Percentiles rank a stretch among this genome's conserved stretches.
phyloP scores from a whole-genome alignment of 1,284 basidiomycete genomes.

The Neonothopanus nambi region DNA sequence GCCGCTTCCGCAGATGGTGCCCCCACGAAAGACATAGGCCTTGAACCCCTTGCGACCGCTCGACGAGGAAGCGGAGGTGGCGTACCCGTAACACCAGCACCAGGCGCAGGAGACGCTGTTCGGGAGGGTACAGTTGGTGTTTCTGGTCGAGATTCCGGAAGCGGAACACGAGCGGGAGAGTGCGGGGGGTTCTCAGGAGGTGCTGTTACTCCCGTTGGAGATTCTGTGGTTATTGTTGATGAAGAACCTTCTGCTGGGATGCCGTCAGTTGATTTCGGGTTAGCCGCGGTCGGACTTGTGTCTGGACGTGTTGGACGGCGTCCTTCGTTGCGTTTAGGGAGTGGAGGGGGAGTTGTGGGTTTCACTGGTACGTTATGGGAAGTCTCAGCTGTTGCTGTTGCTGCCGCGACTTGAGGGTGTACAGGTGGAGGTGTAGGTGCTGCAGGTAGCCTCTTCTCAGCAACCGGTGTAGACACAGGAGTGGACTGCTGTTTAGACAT shows the following conservation, averaged over 20 bases:
- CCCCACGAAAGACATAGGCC: slow-evolving; percentile 16
- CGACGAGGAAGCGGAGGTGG: slow-evolving; percentile 60
- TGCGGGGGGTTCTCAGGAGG: neutral
- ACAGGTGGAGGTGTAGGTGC: slow-evolving; percentile 33
- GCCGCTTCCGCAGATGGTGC: slow-evolving; percentile 22
- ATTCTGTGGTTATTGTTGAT: neutral
- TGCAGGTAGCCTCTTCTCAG: slow-evolving; percentile 7
- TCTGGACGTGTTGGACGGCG: slow-evolving; percentile 20
- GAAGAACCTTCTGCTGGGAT: neutral
- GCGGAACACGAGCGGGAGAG: slow-evolving; percentile 33
- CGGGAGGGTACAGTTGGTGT: slow-evolving; percentile 33
- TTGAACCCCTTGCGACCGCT: slow-evolving; percentile 42
- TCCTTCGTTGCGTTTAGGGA: slow-evolving; percentile 36
- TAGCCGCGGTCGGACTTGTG: neutral
- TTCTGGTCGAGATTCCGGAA: slow-evolving; percentile 46
- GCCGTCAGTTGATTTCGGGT: neutral
- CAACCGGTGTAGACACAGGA: neutral
- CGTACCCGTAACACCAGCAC: slow-evolving; percentile 25
- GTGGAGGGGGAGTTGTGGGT: slow-evolving; percentile 29
- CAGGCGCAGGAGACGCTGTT: slow-evolving; percentile 27
- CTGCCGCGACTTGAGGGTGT: slow-evolving; percentile 29
- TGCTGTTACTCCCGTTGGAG: too few species aligned
- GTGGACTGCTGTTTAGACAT: neutral
- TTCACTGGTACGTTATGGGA: slow-evolving; percentile 20
- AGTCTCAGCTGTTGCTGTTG: slow-evolving; percentile 2